phyloP scores from a whole-genome alignment of 192 early-diverging fungal species.

The Podila horticola region DNA sequence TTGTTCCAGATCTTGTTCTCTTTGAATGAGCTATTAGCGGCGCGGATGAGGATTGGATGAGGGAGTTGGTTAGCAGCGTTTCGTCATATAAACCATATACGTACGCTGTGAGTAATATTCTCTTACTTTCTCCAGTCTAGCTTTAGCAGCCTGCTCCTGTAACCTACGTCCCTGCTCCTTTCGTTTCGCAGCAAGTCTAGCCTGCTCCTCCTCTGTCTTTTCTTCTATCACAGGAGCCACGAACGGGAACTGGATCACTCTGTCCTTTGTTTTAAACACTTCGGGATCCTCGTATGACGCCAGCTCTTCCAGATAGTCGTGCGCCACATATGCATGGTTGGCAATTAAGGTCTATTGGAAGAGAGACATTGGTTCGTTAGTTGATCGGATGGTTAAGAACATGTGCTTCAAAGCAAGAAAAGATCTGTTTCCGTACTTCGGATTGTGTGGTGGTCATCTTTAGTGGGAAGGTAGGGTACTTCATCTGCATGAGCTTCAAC shows the following conservation, averaged over 20 bases:
- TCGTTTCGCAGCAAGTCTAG: conserved; percentile 69
- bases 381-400: neutral
- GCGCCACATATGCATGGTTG: conserved; percentile 74
- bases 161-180: conserved; percentile 79
- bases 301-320: conserved; percentile 81
- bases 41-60: neutral
- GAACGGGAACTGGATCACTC: conserved; percentile 85
- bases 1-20: conserved; percentile 74
- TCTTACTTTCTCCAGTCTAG: conserved; percentile 82
- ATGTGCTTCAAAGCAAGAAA: no score
- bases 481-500: conserved; percentile 88
- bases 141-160: conserved; percentile 83
- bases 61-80: neutral
- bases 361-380: neutral
- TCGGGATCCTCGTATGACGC: conserved; percentile 67
- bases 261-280: conserved; percentile 71
- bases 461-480: conserved; percentile 90
- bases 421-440: conserved; percentile 53
- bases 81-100: neutral
- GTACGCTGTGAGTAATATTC: neutral
- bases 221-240: conserved; percentile 73
- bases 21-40: conserved; percentile 62
- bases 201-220: conserved; percentile 84
- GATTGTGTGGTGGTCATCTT: conserved; percentile 82
- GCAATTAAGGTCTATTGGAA: conserved; percentile 71